Evolutionary conservation across 495 filamentous ascomycete species (phyloP).

Genomic region (Penicillium antarcticum): DNA sequence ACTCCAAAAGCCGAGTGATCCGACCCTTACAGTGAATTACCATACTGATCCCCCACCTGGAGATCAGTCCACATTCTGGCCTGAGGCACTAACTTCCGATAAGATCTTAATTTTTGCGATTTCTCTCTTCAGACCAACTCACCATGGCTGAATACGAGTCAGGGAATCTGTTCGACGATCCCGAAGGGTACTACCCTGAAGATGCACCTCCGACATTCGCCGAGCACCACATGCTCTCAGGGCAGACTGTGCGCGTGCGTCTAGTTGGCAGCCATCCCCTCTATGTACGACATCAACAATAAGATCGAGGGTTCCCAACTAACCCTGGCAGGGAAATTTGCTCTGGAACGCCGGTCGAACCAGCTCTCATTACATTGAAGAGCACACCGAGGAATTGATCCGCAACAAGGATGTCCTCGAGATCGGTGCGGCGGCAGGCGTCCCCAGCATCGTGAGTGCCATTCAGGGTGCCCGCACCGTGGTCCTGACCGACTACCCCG

Average conservation of each 20-base stretch:
- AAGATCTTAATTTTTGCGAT: constrained; percentile 7
- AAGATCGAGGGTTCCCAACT: not conserved
- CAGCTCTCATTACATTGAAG: constrained; percentile 73
- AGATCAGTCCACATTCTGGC: not conserved
- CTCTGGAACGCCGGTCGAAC: constrained; percentile 86
- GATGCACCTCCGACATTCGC: constrained; percentile 66
- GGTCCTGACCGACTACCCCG: constrained; percentile 87
- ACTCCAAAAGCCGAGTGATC: no score
- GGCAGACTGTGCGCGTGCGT: constrained; percentile 64
- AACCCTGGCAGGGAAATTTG: constrained; percentile 62
- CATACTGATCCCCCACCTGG: no score
- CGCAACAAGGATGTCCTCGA: constrained; percentile 68
- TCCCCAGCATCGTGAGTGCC: constrained; percentile 76
- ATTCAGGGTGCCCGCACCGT: constrained; percentile 65
- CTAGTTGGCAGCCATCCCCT: constrained; percentile 88
- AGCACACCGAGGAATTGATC: constrained; percentile 53
- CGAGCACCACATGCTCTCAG: constrained; percentile 64
- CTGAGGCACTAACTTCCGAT: constrained; percentile 1
- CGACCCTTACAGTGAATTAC: no score
- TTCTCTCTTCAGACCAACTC: constrained; percentile 5
- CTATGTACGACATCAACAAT: constrained; percentile 55
- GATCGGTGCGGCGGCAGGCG: constrained; percentile 83
- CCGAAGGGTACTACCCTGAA: constrained; percentile 70
- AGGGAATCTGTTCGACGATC: constrained; percentile 70
- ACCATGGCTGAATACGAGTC: constrained; percentile 37